These are phyloP conservation scores for Amylocarpus encephaloides DNA, from an alignment of 2,329 filamentous ascomycete species.

Conservation along the genomic window DNA sequence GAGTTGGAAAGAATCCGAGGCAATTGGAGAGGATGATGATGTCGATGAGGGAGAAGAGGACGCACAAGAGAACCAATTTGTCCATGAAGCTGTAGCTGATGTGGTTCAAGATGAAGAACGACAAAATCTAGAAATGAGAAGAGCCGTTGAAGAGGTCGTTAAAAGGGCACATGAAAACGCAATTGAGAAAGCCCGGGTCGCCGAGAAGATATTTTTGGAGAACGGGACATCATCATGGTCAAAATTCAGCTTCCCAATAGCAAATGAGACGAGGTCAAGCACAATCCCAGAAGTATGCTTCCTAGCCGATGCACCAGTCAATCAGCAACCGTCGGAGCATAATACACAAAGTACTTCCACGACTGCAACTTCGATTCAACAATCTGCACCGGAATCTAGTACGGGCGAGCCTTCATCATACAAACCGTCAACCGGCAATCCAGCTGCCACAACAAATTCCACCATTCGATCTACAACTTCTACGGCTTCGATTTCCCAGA, in stretches of 20 bases:
- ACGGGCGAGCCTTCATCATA: neutral
- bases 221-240: slow-evolving; percentile 16
- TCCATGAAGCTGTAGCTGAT: slow-evolving; percentile 33
- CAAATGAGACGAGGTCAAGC: neutral
- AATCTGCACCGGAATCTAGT: neutral
- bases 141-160: slow-evolving; percentile 3
- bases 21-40: slow-evolving; percentile 54
- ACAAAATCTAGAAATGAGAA: slow-evolving; percentile 15
- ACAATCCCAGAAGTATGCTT: slow-evolving; percentile 15
- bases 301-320: slow-evolving; percentile 10
- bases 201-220: neutral
- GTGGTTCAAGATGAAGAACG: slow-evolving; percentile 26
- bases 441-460: neutral
- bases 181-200: slow-evolving; percentile 8
- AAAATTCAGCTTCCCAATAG: slow-evolving; percentile 10
- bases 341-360: neutral
- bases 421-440: neutral
- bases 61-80: slow-evolving; percentile 18
- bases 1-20: slow-evolving; percentile 81
- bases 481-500: neutral
- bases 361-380: neutral
- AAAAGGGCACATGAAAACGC: slow-evolving; percentile 30
- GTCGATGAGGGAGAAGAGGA: slow-evolving; percentile 30
- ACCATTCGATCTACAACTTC: neutral
- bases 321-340: neutral